These are phyloP conservation scores for Arthrobotrys conoides DNA, from an alignment of 2,329 filamentous ascomycete genomes.

Conservation along the genomic window DNA sequence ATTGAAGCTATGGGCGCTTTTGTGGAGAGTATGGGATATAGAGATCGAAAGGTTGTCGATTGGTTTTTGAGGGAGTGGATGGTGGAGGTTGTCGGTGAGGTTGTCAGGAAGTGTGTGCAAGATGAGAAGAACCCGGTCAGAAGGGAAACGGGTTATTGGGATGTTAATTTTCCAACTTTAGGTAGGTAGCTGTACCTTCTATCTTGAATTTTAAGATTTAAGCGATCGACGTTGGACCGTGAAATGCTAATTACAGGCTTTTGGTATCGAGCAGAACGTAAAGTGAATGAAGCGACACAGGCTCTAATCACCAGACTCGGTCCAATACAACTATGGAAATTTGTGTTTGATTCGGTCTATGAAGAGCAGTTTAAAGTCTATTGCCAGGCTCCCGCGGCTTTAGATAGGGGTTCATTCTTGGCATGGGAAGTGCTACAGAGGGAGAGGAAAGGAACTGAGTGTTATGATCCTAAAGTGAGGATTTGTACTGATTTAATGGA, in stretches of 20 bases:
- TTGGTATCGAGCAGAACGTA: background rate
- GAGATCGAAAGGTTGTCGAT: slow-evolving; percentile 21
- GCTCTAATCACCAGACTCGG: slow-evolving; percentile 39
- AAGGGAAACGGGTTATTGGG: slow-evolving; percentile 7
- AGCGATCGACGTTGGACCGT: background rate
- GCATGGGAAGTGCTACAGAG: slow-evolving; percentile 20
- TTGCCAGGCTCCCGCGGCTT: slow-evolving; percentile 32
- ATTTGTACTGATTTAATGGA: slow-evolving; percentile 4
- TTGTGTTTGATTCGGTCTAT: slow-evolving; percentile 30
- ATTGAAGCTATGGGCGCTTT: slow-evolving; percentile 30
- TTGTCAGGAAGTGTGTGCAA: slow-evolving; percentile 12
- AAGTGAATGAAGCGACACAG: slow-evolving; percentile 16
- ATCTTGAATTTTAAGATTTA: background rate
- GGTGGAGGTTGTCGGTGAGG: slow-evolving; percentile 5
- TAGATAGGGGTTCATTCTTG: slow-evolving; percentile 24
- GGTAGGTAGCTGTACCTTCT: background rate
- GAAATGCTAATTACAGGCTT: background rate
- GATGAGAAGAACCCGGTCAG: slow-evolving; percentile 49
- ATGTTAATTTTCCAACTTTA: slow-evolving; percentile 1
- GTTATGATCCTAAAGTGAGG: slow-evolving; percentile 16
- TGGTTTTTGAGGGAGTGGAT: slow-evolving; percentile 21
- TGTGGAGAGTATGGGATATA: slow-evolving; percentile 30
- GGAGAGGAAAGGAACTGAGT: background rate
- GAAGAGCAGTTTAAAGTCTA: slow-evolving; percentile 39
- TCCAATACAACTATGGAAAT: slow-evolving; percentile 40